These are phyloP conservation scores for Pleurotus pulmonarius DNA, from an alignment of 768 basidiomycete genomes.

Conservation along the genomic window DNA sequence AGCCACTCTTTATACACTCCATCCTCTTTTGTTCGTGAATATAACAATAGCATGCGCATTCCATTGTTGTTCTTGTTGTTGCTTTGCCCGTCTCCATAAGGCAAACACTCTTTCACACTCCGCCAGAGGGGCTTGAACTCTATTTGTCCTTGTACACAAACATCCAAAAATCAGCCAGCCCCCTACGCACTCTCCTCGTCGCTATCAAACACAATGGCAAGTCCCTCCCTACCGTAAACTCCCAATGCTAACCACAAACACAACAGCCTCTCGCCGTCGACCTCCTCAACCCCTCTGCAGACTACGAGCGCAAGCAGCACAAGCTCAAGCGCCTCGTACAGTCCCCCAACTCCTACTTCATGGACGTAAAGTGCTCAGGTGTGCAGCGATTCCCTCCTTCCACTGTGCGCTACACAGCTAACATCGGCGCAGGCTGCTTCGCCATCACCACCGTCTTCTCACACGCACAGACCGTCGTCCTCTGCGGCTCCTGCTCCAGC, in stretches of 20 bases:
- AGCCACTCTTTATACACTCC: conserved; percentile 2
- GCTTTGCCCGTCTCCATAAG: not conserved
- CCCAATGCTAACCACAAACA: not conserved
- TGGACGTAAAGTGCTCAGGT: conserved; percentile 99
- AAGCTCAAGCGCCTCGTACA: conserved; percentile 99
- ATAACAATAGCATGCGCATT: not conserved
- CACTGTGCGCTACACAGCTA: conserved; percentile 13
- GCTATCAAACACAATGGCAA: conserved; percentile 7
- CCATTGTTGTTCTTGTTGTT: not conserved
- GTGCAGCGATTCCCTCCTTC: conserved; percentile 21
- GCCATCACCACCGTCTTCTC: conserved; percentile 98
- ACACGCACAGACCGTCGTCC: conserved; percentile 96
- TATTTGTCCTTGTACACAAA: conserved; percentile 2
- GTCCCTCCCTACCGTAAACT: not conserved
- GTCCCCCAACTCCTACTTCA: conserved; percentile 98
- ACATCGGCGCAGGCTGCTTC: conserved; percentile 67
- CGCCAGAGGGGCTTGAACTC: conserved; percentile 4
- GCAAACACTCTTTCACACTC: not conserved
- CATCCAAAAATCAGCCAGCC: conserved; percentile 1
- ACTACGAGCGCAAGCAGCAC: conserved; percentile 86
- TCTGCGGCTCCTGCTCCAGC: conserved; percentile 89
- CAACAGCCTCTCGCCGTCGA: conserved; percentile 91
- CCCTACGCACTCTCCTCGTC: conserved; percentile 14
- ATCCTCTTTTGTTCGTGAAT: not conserved
- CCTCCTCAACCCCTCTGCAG: conserved; percentile 92